These are phyloP conservation scores for Aschersonia sp. DNA, from an alignment of 2,329 filamentous ascomycete genomes.

Conservation along the genomic window DNA sequence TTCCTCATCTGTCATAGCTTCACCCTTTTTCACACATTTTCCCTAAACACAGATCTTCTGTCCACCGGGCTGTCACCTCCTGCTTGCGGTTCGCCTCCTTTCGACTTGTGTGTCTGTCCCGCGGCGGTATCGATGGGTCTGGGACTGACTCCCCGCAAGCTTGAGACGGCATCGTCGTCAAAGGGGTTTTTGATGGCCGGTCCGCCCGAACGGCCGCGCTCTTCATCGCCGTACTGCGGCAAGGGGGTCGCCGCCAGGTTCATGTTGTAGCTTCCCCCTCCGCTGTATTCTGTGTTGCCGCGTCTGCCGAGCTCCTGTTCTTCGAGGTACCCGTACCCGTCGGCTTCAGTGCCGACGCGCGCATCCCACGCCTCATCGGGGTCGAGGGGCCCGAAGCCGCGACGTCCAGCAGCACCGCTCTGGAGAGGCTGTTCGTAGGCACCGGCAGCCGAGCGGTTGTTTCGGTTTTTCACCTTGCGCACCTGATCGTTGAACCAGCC, in stretches of 20 bases:
- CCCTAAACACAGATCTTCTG: slow-evolving; percentile 54
- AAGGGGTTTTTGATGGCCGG: slow-evolving; percentile 44
- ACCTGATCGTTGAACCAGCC: slow-evolving; percentile 62
- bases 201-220: slow-evolving; percentile 7
- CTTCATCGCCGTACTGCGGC: slow-evolving; percentile 14
- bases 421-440: slow-evolving; percentile 52
- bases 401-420: slow-evolving; percentile 26
- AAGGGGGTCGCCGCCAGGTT: slow-evolving; percentile 26
- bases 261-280: slow-evolving; percentile 31
- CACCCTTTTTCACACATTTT: slow-evolving; percentile 39
- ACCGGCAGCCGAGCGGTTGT: slow-evolving; percentile 50
- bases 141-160: slow-evolving; percentile 60
- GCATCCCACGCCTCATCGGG: slow-evolving; percentile 80
- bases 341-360: slow-evolving; percentile 59
- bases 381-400: slow-evolving; percentile 55
- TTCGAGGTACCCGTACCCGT: slow-evolving; percentile 57
- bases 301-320: slow-evolving; percentile 54
- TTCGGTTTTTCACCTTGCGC: slow-evolving; percentile 47
- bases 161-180: slow-evolving; percentile 50
- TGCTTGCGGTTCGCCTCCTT: slow-evolving; percentile 15
- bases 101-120: slow-evolving; percentile 9
- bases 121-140: slow-evolving; percentile 47
- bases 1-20: background rate
- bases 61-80: slow-evolving; percentile 46
- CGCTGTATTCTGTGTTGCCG: slow-evolving; percentile 16